Evolutionary conservation across 129 eudicot genomes (phyloP).

Genomic region (Deinandra increscens): DNA sequence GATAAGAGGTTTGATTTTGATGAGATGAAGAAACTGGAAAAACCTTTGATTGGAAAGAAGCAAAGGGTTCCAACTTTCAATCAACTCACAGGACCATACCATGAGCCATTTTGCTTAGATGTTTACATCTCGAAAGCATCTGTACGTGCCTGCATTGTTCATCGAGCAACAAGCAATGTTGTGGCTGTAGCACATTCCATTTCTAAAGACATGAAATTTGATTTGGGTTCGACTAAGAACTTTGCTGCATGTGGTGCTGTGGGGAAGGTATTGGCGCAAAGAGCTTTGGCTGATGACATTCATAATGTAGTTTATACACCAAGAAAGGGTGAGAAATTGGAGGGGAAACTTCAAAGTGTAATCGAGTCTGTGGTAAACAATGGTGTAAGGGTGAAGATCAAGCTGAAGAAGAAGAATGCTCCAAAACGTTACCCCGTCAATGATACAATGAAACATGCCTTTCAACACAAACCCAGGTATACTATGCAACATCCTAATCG

Average conservation of each 20-base stretch:
- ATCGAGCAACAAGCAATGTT: constrained; percentile 85
- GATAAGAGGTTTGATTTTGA: constrained; percentile 8
- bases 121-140: constrained; percentile 76
- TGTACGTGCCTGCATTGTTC: constrained; percentile 88
- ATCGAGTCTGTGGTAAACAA: constrained; percentile 55
- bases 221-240: constrained; percentile 66
- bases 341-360: constrained; percentile 74
- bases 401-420: constrained; percentile 56
- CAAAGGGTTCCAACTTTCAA: constrained; percentile 72
- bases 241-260: constrained; percentile 65
- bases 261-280: constrained; percentile 72
- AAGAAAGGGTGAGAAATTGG: constrained; percentile 74
- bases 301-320: constrained; percentile 85
- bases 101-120: constrained; percentile 94
- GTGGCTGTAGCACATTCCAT: constrained; percentile 86
- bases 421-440: background rate
- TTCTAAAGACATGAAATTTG: constrained; percentile 85
- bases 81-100: constrained; percentile 82
- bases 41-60: constrained; percentile 38
- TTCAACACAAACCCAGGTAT: too few relatives aligned
- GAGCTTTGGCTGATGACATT: constrained; percentile 90
- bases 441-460: background rate
- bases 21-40: constrained; percentile 8
- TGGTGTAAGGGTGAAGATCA: constrained; percentile 78
- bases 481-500: too few relatives aligned